Evolutionary conservation across 1,284 basidiomycete species (phyloP), one percentile per base, ranked within the genome.

Genomic region (Pyrrhoderma lamaoense): DNA sequence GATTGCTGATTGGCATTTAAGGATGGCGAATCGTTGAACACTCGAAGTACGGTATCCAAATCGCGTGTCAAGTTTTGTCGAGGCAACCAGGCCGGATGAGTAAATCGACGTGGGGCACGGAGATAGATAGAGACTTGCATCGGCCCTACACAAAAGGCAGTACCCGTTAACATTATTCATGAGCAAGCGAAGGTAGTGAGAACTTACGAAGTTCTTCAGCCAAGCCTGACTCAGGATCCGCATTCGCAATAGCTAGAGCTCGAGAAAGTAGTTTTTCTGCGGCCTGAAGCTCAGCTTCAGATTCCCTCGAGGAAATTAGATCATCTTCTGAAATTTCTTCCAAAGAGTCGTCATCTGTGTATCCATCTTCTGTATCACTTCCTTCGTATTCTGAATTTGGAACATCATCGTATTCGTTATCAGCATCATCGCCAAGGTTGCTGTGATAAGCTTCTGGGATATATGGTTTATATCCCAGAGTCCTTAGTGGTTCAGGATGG

Each of bases 1-100:
- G 49, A 13, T 45, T 13, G 42, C n/a, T 38, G 47, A 11, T 11
- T 35, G 37, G 7, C 19, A 35, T 42, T 40, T 22, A n/a, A 40
- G n/a, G n/a, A 62, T 0, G 64, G 64, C 25, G 63, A 65, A 3
- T 59, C 58, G 4, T 71, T 60, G 49, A 76, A 77, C 13, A 67
- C 68, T 0, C 60, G 55, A 4, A 77, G 60, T 8, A 60, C 60
- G 0, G 62, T 62, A 14, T 77, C 72, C 52, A 82, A 61, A 25
- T 68, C 18, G 62, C 51, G 7, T 16, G 64, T 59, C 22, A 77
- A 57, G 58, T 77, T 80, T 63, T 85, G 85, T n/a, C 76, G 73
- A 1, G 85, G 85, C 22, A 78, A 67, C 86, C 86, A 89, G 1
- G 80, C 72, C 0, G 85, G 80, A 57, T 89, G 85, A 7, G 61